A percentile compares a stretch with the other conserved stretches of the same genome.
These are phyloP conservation scores for Podaxis sp. DNA, from an alignment of 768 basidiomycete species.

Conservation along the genomic window DNA sequence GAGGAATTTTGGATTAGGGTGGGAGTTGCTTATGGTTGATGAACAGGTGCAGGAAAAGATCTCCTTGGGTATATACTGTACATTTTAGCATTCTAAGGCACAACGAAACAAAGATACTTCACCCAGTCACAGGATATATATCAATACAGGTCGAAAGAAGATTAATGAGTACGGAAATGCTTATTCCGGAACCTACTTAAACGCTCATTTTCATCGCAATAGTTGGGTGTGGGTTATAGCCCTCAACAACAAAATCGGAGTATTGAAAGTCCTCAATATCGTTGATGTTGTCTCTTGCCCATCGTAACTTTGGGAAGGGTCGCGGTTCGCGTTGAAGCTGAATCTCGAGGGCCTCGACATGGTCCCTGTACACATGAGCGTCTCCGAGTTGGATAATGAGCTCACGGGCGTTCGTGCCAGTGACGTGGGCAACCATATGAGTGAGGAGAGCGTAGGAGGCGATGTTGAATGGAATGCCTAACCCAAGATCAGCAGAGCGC, in stretches of 20 bases:
- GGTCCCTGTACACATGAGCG: slow-evolving; percentile 94
- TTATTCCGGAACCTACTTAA: not conserved
- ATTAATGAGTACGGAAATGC: not conserved
- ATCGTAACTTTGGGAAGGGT: slow-evolving; percentile 79
- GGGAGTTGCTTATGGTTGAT: no score
- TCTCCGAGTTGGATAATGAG: slow-evolving; percentile 96
- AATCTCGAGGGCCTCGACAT: slow-evolving; percentile 80
- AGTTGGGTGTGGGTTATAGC: slow-evolving; percentile 79
- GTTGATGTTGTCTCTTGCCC: slow-evolving; percentile 59
- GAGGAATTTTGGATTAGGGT: no score
- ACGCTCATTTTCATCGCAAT: slow-evolving; percentile 98
- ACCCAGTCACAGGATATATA: not conserved
- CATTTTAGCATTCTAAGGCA: not conserved
- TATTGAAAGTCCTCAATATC: slow-evolving; percentile 80
- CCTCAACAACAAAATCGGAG: slow-evolving; percentile 83
- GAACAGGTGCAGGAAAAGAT: no score
- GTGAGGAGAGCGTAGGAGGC: slow-evolving; percentile 97
- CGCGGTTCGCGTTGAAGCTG: slow-evolving; percentile 81
- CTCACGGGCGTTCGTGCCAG: slow-evolving; percentile 82
- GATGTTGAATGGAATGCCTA: slow-evolving; percentile 99
- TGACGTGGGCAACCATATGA: slow-evolving; percentile 96
- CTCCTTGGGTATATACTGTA: not conserved
- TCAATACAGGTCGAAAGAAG: no score
- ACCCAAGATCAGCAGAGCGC: slow-evolving; percentile 94
- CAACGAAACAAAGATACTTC: not conserved